Evolutionary conservation across 1,139 yeast species (phyloP).

Genomic region (Candida tunisiensis): DNA sequence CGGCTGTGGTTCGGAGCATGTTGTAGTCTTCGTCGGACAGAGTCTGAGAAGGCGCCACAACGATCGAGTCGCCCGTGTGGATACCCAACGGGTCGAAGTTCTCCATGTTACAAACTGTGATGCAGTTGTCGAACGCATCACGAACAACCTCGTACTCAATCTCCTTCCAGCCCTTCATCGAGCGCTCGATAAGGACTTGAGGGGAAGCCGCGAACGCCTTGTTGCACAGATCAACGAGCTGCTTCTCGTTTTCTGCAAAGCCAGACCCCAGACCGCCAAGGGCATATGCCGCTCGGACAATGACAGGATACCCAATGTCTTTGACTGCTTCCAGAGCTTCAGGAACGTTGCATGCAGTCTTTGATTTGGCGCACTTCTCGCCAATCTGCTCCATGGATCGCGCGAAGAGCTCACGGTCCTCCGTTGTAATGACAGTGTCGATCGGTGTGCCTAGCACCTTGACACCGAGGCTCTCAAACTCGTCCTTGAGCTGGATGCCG

Average conservation of each 20-base stretch:
- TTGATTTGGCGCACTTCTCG: constrained; percentile 89
- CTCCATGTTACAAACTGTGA: constrained; percentile 98
- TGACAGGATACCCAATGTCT: constrained; percentile 86
- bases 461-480: constrained; percentile 81
- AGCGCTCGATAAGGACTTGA: constrained; percentile 89
- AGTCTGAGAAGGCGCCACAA: constrained; percentile 97
- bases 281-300: constrained; percentile 95
- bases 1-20: constrained; percentile 95
- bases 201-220: constrained; percentile 94
- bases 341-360: constrained; percentile 59
- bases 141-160: constrained; percentile 98
- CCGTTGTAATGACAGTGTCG: constrained; percentile 91
- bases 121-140: constrained; percentile 92
- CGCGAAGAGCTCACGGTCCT: constrained; percentile 93
- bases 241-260: constrained; percentile 80
- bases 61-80: constrained; percentile 98
- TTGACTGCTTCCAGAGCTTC: constrained; percentile 81
- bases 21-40: constrained; percentile 93
- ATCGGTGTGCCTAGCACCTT: constrained; percentile 94
- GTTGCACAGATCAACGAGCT: constrained; percentile 69
- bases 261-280: constrained; percentile 98
- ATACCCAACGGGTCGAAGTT: constrained; percentile 96
- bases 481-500: constrained; percentile 90
- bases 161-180: constrained; percentile 98
- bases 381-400: constrained; percentile 87